Conservation (phyloP, 2,329 filamentous ascomycete genomes). For the Stromatinia cepivora region DNA sequence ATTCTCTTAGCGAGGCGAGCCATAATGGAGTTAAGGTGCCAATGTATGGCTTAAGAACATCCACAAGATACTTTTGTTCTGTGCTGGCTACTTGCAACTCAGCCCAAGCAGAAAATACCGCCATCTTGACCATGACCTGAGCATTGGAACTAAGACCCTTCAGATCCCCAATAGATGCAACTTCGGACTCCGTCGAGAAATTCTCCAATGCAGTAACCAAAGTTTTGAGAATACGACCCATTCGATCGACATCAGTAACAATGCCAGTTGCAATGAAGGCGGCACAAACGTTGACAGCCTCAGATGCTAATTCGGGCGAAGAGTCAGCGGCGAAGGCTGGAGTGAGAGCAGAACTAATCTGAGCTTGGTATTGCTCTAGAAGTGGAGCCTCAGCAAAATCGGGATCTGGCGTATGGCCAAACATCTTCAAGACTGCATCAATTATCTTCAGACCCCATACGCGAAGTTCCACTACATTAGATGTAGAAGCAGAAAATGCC, state of each 20-base stretch:
- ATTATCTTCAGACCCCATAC: slow-evolving; percentile 93
- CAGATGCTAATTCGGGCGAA: slow-evolving; percentile 90
- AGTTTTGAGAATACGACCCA: slow-evolving; percentile 95
- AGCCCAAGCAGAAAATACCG: slow-evolving; percentile 95
- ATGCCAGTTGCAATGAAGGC: slow-evolving; percentile 97
- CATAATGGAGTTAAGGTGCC: slow-evolving; percentile 87
- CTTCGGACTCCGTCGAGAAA: slow-evolving; percentile 79
- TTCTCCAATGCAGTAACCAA: slow-evolving; percentile 88
- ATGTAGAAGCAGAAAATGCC: slow-evolving; percentile 95
- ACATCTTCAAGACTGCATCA: slow-evolving; percentile 90
- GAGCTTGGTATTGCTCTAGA: slow-evolving; percentile 96
- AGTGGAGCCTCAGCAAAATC: slow-evolving; percentile 97
- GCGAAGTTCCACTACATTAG: slow-evolving; percentile 83
- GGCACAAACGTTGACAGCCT: slow-evolving; percentile 97
- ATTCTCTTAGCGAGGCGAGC: slow-evolving; percentile 90
- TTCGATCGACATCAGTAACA: slow-evolving; percentile 95
- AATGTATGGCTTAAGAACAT: slow-evolving; percentile 88
- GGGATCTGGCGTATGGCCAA: slow-evolving; percentile 91
- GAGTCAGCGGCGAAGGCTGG: slow-evolving; percentile 96
- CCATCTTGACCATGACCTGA: slow-evolving; percentile 97
- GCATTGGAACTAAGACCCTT: slow-evolving; percentile 93
- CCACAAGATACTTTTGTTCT: slow-evolving; percentile 84
- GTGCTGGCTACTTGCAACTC: slow-evolving; percentile 93
- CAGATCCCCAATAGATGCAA: slow-evolving; percentile 86
- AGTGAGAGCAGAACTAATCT: slow-evolving; percentile 94